Evolutionary conservation across 2,329 filamentous ascomycete genomes (phyloP).

Genomic region (Cladorrhinum sp.): DNA sequence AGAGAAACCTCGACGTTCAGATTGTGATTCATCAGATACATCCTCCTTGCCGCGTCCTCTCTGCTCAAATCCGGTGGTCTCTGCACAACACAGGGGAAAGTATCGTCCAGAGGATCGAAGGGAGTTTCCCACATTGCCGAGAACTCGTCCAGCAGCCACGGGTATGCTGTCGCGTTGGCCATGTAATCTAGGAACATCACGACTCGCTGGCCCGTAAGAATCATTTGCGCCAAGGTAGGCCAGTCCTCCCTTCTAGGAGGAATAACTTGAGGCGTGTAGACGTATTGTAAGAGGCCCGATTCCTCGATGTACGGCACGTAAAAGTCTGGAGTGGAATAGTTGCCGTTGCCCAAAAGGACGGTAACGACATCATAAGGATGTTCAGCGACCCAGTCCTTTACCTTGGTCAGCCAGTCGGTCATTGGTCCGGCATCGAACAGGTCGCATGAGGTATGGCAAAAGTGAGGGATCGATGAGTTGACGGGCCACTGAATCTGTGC

Average conservation of each 20-base stretch:
- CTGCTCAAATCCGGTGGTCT: slow-evolving; percentile 65
- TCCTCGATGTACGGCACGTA: slow-evolving; percentile 68
- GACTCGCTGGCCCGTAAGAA: slow-evolving; percentile 65
- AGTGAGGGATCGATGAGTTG: slow-evolving; percentile 56
- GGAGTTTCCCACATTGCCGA: slow-evolving; percentile 87
- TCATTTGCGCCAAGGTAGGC: slow-evolving; percentile 78
- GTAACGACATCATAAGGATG: slow-evolving; percentile 88
- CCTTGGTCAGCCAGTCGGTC: slow-evolving; percentile 65
- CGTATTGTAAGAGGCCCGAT: slow-evolving; percentile 68
- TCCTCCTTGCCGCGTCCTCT: slow-evolving; percentile 53
- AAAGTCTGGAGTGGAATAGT: slow-evolving; percentile 61
- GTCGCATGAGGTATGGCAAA: slow-evolving; percentile 83
- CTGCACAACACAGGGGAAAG: slow-evolving; percentile 75
- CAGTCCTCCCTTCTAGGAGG: slow-evolving; percentile 73
- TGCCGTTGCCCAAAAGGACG: slow-evolving; percentile 79
- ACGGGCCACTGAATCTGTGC: slow-evolving; percentile 59
- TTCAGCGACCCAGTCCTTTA: slow-evolving; percentile 67
- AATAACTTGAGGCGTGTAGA: slow-evolving; percentile 68
- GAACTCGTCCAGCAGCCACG: slow-evolving; percentile 87
- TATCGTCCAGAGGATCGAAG: slow-evolving; percentile 63
- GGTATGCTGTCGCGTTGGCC: slow-evolving; percentile 72
- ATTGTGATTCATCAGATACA: slow-evolving; percentile 90
- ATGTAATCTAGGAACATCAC: slow-evolving; percentile 83
- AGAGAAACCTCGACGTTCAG: slow-evolving; percentile 75
- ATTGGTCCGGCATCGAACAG: slow-evolving; percentile 79